phyloP scores from a whole-genome alignment of 1,139 yeast genomes.

The Fermentozyma sake region DNA sequence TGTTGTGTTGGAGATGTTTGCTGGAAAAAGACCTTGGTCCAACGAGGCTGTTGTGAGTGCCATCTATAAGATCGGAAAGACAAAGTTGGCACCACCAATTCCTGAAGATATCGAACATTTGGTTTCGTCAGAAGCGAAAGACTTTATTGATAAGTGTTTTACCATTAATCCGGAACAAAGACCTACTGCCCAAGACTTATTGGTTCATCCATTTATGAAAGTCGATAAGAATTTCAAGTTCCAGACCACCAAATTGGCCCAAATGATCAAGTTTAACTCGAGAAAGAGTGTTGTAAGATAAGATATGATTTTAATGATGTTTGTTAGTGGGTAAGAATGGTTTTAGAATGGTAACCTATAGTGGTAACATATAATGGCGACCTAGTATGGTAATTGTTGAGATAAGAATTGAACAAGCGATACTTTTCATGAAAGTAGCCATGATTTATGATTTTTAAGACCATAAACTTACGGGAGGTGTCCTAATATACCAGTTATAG shows the following conservation, averaged over 20 bases:
- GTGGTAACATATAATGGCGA: no score
- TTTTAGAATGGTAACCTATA: background rate
- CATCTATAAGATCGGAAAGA: conserved; percentile 70
- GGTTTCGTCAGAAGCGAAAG: conserved; percentile 61
- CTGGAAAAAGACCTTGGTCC: conserved; percentile 82
- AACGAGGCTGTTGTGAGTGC: conserved; percentile 77
- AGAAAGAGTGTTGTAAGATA: conserved; percentile 16
- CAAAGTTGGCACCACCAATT: conserved; percentile 85
- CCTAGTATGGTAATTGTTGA: no score
- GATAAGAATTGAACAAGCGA: no score
- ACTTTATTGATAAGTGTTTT: conserved; percentile 75
- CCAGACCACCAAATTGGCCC: conserved; percentile 58
- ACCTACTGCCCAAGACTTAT: conserved; percentile 77
- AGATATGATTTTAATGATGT: no score
- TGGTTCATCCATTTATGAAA: conserved; percentile 58
- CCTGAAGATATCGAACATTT: conserved; percentile 74
- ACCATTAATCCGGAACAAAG: conserved; percentile 74
- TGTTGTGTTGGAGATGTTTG: conserved; percentile 92
- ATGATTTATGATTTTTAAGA: no score
- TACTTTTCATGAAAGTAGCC: no score
- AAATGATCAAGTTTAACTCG: conserved; percentile 31
- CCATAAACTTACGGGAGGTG: no score
- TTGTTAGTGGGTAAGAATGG: background rate
- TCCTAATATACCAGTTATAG: no score
- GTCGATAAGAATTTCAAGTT: conserved; percentile 52